These are phyloP conservation scores for Athelia psychrophila DNA, from an alignment of 1,284 basidiomycete genomes.

Conservation along the genomic window DNA sequence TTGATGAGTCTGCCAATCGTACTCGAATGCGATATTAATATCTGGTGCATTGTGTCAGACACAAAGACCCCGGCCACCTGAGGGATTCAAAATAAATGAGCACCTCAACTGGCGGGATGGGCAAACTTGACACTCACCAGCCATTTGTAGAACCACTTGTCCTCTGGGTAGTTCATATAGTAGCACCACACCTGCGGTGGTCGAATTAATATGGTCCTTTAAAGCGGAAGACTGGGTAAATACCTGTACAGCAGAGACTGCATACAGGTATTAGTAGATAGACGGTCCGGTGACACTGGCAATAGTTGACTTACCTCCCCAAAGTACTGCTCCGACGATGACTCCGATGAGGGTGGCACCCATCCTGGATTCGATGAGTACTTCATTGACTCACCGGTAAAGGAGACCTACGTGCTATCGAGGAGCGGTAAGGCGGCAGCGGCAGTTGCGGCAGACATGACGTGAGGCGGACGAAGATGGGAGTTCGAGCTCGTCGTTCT, in stretches of 20 bases:
- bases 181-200: constrained; percentile 60
- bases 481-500: too few species aligned
- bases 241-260: constrained; percentile 56
- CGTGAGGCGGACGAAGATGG: too few species aligned
- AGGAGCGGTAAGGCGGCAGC: too few species aligned
- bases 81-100: too few species aligned
- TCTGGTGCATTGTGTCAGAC: constrained; percentile 54
- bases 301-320: constrained; percentile 41
- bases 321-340: constrained; percentile 42
- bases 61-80: constrained; percentile 45
- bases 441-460: too few species aligned
- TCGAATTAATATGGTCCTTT: too few species aligned
- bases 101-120: too few species aligned
- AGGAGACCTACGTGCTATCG: too few species aligned
- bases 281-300: not conserved
- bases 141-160: constrained; percentile 40
- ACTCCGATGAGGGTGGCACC: constrained; percentile 50
- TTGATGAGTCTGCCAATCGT: constrained; percentile 9
- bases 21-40: constrained; percentile 53
- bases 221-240: too few species aligned
- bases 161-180: constrained; percentile 44
- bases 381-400: too few species aligned
- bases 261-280: not conserved
- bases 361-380: constrained; percentile 28
- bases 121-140: constrained; percentile 28